Evolutionary conservation across 2,329 filamentous ascomycete genomes (phyloP), one percentile per base, ranked within the genome.

Genomic region (Ceratocystis variospora): DNA sequence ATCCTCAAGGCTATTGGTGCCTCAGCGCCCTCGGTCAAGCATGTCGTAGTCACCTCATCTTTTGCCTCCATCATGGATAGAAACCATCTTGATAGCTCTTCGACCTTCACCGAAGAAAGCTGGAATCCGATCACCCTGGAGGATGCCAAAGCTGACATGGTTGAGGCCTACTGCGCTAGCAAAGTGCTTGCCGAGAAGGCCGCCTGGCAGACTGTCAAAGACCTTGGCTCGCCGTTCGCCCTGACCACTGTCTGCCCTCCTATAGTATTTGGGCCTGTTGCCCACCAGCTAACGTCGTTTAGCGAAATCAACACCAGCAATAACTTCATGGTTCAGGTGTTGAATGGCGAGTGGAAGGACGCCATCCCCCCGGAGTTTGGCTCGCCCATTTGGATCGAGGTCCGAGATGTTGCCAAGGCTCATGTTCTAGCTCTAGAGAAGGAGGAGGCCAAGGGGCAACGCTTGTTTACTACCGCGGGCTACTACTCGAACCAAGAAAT

Each of bases 1-100:
- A 84, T 94, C 66, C 85, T 89, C 45, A 81, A 86, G 70, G 85
- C 88, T 19, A 80, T 93, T 69, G 84, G 87, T 71, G 77, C 78
- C 68, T 69, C 82, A 73, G 72, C 81, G 0, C 81, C 81, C 0
- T 69, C 70, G 5, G 88, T 95, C 64, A 89, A 86, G 76, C 82
- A 86, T 68, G 87, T 95, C 15, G 85, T 88, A 66, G 73, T 86
- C 61, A 84, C 81, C 17, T 81, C 79, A 46, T 83, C 81, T 44
- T 83, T 83, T 72, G 81, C 81, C 22, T 76, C 81, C 68, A 78
- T 83, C 70, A 59, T 83, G 17, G 72, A 78, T 68, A 74, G 75
- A 48, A 69, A 71, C 17, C 68, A 78, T 71, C 64, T 63, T 57
- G 72, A 73, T 59, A 67, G 78, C 8, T 62, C 64, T 2, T 68